Evolutionary conservation across 768 basidiomycete genomes (phyloP).

Genomic region (Trametes coccinea): DNA sequence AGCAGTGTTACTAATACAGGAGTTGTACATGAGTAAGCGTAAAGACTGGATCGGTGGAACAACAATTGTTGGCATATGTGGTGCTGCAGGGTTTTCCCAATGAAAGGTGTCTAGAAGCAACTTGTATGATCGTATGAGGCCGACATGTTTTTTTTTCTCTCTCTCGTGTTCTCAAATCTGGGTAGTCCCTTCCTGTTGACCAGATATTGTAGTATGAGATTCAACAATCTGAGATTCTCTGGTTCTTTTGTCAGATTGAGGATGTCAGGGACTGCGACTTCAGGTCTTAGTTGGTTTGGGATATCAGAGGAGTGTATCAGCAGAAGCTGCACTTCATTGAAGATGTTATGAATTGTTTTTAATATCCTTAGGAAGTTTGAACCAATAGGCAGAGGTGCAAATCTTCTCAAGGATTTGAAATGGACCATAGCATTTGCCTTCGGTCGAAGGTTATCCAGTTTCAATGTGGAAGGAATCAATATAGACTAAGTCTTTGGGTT

Average conservation of each 20-base stretch:
- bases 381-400: slow-evolving; percentile 24
- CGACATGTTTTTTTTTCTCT: slow-evolving; percentile 3
- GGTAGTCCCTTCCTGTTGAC: slow-evolving; percentile 32
- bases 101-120: slow-evolving; percentile 12
- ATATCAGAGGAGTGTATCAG: slow-evolving; percentile 19
- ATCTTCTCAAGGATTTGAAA: slow-evolving; percentile 30
- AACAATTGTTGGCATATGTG: slow-evolving; percentile 1
- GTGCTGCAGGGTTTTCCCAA: slow-evolving; percentile 12
- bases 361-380: slow-evolving; percentile 27
- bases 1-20: too few relatives aligned
- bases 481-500: slow-evolving; percentile 29
- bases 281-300: slow-evolving; percentile 14
- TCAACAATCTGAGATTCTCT: slow-evolving; percentile 27
- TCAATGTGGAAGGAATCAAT: slow-evolving; percentile 30
- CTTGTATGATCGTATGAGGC: neutral
- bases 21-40: too few relatives aligned
- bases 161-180: slow-evolving; percentile 21
- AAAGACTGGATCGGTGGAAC: neutral
- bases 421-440: slow-evolving; percentile 27
- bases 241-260: slow-evolving; percentile 14
- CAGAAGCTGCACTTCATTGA: slow-evolving; percentile 22
- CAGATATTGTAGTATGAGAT: slow-evolving; percentile 24
- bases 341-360: slow-evolving; percentile 31
- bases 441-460: slow-evolving; percentile 23
- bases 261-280: slow-evolving; percentile 17